Conservation (phyloP, 129 eudicot genomes). For the Chrysanthemum seticuspe region DNA sequence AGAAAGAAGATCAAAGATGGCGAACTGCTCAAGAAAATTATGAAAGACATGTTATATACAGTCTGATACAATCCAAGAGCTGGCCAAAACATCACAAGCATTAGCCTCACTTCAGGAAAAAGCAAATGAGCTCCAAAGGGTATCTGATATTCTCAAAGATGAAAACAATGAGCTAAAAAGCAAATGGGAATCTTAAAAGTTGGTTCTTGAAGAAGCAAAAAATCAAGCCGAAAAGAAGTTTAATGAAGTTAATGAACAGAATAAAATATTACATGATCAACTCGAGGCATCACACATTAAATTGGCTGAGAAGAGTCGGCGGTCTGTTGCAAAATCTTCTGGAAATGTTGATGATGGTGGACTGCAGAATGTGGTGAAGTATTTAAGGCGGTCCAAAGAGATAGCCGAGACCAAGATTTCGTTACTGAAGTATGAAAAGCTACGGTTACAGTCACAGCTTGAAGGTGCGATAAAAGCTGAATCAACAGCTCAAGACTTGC, state of each 20-base stretch:
- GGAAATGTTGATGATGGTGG: conserved; percentile 52
- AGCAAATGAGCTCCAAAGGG: conserved; percentile 62
- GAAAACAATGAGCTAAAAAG: conserved; percentile 75
- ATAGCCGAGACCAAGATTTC: conserved; percentile 95
- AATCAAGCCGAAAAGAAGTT: conserved; percentile 65
- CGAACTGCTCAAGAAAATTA: conserved; percentile 80
- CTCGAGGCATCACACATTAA: conserved; percentile 88
- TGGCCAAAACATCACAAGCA: conserved; percentile 85
- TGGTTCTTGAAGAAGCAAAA: conserved; percentile 51
- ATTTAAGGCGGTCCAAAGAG: conserved; percentile 91
- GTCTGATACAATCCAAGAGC: conserved; percentile 90
- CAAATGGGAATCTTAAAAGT: conserved; percentile 74
- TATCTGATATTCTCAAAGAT: conserved; percentile 45
- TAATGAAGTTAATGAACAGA: conserved; percentile 73
- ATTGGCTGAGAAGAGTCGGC: conserved; percentile 60
- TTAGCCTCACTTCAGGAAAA: conserved; percentile 62
- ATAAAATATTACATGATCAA: conserved; percentile 68
- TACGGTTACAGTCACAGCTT: conserved; percentile 87
- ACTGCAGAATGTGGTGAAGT: conserved; percentile 75
- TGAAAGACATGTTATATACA: conserved; percentile 91
- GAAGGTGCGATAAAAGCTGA: conserved; percentile 76
- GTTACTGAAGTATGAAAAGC: conserved; percentile 79
- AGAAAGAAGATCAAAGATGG: conserved; percentile 72
- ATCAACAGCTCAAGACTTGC: conserved; percentile 67
- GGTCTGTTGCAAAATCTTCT: conserved; percentile 33